Evolutionary conservation across 148 eudicot genomes (phyloP).

Genomic region (Chenopodium berlandieri): DNA sequence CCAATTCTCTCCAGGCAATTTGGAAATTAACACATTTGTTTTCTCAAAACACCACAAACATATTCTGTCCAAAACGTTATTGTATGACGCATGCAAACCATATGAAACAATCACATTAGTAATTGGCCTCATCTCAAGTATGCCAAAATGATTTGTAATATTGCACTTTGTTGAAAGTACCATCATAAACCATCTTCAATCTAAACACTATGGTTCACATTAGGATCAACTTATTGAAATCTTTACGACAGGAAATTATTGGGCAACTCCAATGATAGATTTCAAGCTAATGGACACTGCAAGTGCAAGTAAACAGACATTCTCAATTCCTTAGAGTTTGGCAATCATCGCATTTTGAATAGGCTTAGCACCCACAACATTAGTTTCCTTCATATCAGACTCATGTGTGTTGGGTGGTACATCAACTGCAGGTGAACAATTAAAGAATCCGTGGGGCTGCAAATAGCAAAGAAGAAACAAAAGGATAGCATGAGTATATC

Average conservation of each 20-base stretch:
- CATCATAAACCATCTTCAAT: too few species aligned
- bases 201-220: neutral
- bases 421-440: constrained; percentile 67
- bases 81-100: too few species aligned
- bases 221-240: neutral
- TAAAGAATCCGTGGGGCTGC: constrained; percentile 69
- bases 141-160: neutral
- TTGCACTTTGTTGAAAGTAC: neutral
- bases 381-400: constrained; percentile 42
- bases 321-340: constrained; percentile 30
- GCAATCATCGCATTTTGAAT: constrained; percentile 39
- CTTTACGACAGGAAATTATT: neutral
- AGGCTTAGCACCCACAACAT: constrained; percentile 41
- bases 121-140: too few species aligned
- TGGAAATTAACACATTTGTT: too few species aligned
- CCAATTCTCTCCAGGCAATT: too few species aligned
- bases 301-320: neutral
- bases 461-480: neutral
- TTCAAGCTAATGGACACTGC: neutral
- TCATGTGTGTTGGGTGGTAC: constrained; percentile 52
- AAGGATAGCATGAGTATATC: neutral
- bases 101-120: too few species aligned
- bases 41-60: too few species aligned
- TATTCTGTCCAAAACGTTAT: too few species aligned
- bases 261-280: neutral